Evolutionary conservation across 2,329 filamentous ascomycete species (phyloP), one percentile per base, ranked within the genome.

Genomic region (Xylaria sp.): DNA sequence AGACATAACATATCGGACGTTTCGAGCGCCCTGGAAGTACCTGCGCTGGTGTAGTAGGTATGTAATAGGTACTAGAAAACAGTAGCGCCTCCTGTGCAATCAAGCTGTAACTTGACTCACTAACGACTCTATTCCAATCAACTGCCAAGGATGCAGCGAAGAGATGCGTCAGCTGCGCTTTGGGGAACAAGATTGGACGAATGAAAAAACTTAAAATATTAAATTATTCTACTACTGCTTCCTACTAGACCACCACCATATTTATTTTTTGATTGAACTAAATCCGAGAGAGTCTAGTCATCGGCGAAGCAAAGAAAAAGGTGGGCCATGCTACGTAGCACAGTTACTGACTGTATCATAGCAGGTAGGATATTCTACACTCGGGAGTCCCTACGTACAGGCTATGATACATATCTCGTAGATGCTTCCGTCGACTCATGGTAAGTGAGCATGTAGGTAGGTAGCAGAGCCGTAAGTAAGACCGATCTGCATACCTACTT

Each of bases 251-350:
- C 25, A 7, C 51, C 12, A 7, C 15, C 31, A 9, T 33, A n/a
- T 33, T 15, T 57, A 61, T 67, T 61, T 36, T 67, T 61, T 67
- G 64, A 70, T 67, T 62, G 55, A 67, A 48, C 60, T 52, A 59
- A 58, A 13, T 54, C 63, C 55, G 67, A 33, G 25, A 46, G 51
- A 55, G 52, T 55, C 15, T 36, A 55, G 55, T 70, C 67, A 67
- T 48, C 67, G 61, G 31, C 60, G 67, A 64, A 62, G 36, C 55
- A 43, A 28, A 46, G 18, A 20, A 43, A 31, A 43, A 58, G 52
- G 51, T 46, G 68, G 68, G n/a, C 15, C 31, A 64, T 67, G 60
- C 39, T 66, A 66, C 63, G 67, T 69, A 64, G 64, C 58, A 69
- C 63, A 57, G 55, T 58, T 43, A 28, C 36, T 58, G 36, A 28